Evolutionary conservation across 345 rosid species (phyloP).

Genomic region (Bruguiera parviflora): DNA sequence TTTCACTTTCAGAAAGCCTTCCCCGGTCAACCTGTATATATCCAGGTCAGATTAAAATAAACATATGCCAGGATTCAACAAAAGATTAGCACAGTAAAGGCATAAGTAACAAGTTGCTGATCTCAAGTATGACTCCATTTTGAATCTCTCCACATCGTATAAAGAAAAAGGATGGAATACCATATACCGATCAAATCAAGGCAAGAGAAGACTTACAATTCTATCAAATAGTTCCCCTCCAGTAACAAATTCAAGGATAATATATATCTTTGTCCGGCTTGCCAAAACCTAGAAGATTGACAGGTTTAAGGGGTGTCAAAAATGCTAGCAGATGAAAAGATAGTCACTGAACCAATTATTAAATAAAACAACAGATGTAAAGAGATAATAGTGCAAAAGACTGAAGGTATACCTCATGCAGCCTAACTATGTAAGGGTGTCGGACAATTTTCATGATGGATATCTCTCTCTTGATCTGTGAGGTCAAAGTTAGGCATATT

Average conservation of each 20-base stretch:
- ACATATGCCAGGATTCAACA: neutral
- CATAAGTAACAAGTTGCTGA: neutral
- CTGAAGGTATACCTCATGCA: constrained; percentile 62
- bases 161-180: neutral
- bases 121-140: neutral
- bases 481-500: constrained; percentile 6
- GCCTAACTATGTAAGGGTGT: constrained; percentile 75
- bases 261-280: constrained; percentile 70
- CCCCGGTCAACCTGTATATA: constrained; percentile 58
- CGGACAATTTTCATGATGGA: constrained; percentile 90
- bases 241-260: constrained; percentile 81
- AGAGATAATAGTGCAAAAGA: constrained; percentile 5
- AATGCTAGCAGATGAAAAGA: neutral
- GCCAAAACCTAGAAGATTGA: constrained; percentile 57
- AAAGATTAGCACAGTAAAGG: constrained; percentile 1
- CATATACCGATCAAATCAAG: neutral
- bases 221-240: constrained; percentile 88
- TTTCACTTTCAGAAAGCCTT: constrained; percentile 64
- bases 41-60: constrained; percentile 10
- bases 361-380: neutral
- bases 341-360: neutral
- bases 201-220: constrained; percentile 51
- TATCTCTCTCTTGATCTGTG: constrained; percentile 82
- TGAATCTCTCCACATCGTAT: neutral
- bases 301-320: neutral